These are phyloP conservation scores for Tilletia horrida DNA, from an alignment of 1,284 basidiomycete genomes.

Conservation along the genomic window DNA sequence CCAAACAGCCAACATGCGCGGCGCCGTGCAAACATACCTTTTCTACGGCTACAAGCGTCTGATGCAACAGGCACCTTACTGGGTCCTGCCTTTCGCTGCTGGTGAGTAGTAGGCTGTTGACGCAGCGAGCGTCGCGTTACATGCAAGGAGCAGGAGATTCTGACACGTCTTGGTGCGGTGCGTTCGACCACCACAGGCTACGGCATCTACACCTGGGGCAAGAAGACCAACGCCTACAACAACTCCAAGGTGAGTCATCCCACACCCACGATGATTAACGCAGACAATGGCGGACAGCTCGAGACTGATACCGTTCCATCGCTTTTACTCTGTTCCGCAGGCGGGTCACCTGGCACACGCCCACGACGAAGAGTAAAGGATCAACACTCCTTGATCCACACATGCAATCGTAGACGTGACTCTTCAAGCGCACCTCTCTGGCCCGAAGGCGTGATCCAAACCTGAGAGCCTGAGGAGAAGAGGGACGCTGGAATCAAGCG, in stretches of 20 bases:
- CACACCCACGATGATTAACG: background rate
- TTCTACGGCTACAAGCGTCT: constrained; percentile 54
- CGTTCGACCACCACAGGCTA: constrained; percentile 33
- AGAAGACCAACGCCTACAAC: constrained; percentile 47
- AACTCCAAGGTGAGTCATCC: constrained; percentile 45
- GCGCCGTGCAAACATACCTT: constrained; percentile 47
- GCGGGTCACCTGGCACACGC: constrained; percentile 43
- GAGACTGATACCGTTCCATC: background rate
- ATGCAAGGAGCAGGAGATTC: no score
- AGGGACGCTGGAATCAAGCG: no score
- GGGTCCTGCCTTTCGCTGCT: constrained; percentile 45
- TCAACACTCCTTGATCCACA: constrained; percentile 8
- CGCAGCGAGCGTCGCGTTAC: background rate
- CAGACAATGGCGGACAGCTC: background rate
- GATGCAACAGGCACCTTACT: constrained; percentile 52
- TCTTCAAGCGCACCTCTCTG: no score
- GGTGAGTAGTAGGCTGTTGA: constrained; percentile 30
- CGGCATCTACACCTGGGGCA: constrained; percentile 51
- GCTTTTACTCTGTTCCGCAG: background rate
- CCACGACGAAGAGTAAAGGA: constrained; percentile 37
- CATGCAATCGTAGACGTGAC: background rate
- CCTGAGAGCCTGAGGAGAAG: no score
- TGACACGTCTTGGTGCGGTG: background rate
- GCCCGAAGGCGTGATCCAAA: no score
- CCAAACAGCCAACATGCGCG: constrained; percentile 50